Evolutionary conservation across 2,329 filamentous ascomycete species (phyloP), one percentile per base, ranked within the genome.

Genomic region (Sclerotinia borealis): DNA sequence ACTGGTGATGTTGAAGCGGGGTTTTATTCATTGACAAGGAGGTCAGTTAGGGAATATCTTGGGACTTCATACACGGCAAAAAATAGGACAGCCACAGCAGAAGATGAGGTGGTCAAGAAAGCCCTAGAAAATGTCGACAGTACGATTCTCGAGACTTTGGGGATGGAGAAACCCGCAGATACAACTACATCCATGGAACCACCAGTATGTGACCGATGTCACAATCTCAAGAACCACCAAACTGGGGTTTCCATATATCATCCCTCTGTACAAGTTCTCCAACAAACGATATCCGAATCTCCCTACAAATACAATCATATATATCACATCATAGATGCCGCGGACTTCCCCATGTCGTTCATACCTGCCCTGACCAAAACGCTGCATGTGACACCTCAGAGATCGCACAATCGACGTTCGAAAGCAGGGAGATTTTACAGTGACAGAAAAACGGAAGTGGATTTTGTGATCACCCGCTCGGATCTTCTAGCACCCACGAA

Each of bases 341-440:
- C 93, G 65, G 95, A 99, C 76, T 98, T 99, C 68, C 95, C 95
- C 25, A 90, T 99, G 84, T 97, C 95, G 1, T 78, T 99, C 17
- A 81, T 98, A 4, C 91, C 92, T 0, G 85, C 87, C 50, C 83
- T 99, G 11, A 84, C 89, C 65, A 79, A 84, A 9, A 79, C 91
- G 0, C 80, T 97, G 1, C 81, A 87, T 39, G 79, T 92, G 11
- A 87, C 91, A 65, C 86, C 88, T 9, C 80, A 95, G 60, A 87
- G 93, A 63, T 89, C 90, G 0, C 84, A 85, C 66, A 98, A 97
- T 72, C 86, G 93, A 56, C 85, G 93, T 58, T 87, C 92, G 0
- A 86, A 85, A 61, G 79, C 81, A 8, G 82, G 80, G 59, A 85
- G 85, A 67, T 96, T 85, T 75, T 82, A 83, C 43, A 78, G 83